Percentiles rank a stretch among this genome's conserved stretches.
phyloP scores from a whole-genome alignment of 2,329 filamentous ascomycete species.

The Trichoderma lentiforme region DNA sequence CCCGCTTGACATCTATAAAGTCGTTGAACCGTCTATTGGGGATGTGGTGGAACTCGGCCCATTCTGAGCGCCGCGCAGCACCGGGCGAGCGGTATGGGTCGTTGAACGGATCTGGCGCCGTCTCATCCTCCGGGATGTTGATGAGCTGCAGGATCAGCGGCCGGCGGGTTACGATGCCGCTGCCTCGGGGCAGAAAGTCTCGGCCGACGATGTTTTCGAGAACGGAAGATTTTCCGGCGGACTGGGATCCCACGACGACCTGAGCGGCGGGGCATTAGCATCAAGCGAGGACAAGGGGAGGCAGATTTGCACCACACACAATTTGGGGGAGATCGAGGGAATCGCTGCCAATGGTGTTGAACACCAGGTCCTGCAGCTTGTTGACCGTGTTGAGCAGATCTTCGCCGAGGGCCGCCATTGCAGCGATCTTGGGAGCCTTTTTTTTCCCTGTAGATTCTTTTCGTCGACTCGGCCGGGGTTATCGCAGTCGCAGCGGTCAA shows the following conservation, averaged over 20 bases:
- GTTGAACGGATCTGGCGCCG: conserved; percentile 61
- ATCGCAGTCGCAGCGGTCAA: not conserved
- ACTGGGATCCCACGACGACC: conserved; percentile 98
- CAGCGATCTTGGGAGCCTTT: conserved; percentile 21
- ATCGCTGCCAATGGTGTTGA: conserved; percentile 99
- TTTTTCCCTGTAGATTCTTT: not conserved
- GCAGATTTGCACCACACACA: conserved; percentile 54
- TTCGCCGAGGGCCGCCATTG: conserved; percentile 92
- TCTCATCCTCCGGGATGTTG: conserved; percentile 80
- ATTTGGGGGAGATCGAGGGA: conserved; percentile 97
- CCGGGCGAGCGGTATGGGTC: conserved; percentile 75
- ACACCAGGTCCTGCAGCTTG: conserved; percentile 96
- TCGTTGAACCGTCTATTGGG: conserved; percentile 85
- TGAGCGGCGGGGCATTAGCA: conserved; percentile 37
- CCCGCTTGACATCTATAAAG: conserved; percentile 88
- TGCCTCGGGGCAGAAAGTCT: conserved; percentile 94
- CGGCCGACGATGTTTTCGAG: conserved; percentile 98
- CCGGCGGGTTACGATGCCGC: conserved; percentile 91
- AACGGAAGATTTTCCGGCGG: conserved; percentile 96
- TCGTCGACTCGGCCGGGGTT: not conserved
- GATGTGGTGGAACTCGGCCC: conserved; percentile 96
- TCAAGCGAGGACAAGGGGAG: conserved; percentile 6
- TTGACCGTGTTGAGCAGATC: conserved; percentile 95
- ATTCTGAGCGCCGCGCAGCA: conserved; percentile 64
- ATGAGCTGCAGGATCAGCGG: conserved; percentile 97